Evolutionary conservation across 2,329 filamentous ascomycete genomes (phyloP), one percentile per base, ranked within the genome.

Genomic region (Colletotrichum sp.): DNA sequence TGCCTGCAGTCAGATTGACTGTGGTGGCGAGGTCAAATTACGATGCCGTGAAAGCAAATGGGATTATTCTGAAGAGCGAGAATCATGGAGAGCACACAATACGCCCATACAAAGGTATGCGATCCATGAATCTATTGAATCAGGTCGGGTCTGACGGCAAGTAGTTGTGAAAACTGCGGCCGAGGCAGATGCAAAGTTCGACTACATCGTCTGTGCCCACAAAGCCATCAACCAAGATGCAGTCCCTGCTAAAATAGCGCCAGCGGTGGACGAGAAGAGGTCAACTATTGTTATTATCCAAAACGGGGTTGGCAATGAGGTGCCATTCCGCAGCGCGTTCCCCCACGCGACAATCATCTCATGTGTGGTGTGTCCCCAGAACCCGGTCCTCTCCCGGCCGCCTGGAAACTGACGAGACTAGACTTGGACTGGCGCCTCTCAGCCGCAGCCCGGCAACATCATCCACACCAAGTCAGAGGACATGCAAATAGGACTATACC

Each of bases 21-120:
- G 90, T 91, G 3, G 88, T 92, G 59, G 92, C 91, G 59, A 88
- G 91, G 28, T 92, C 90, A 1, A 93, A 93, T 80, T 92, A 91
- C 82, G 82, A 86, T 9, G 88, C 87, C 5, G 90, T 93, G 13
- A 87, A 87, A 67, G 81, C 82, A 15, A 84, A 87, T 36, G 91
- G 91, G 12, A 89, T 93, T 80, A 82, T 82, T 1, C 84, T 93
- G 48, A 86, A 84, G 8, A 92, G 90, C 52, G 86, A 88, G 13
- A 88, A 89, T 68, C 91, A 91, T 78, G 90, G 90, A 22, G 84
- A 89, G 72, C 90, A 91, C 78, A 86, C 81, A 4, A 90, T 91
- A 79, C 82, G 76, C 11, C 86, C 91, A 9, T 80, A 88, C 65
- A 83, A 82, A 79, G 84, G 86, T 88, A 77, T 36, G 76, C 44